Conservation (phyloP, 2,329 filamentous ascomycete species). For the Lecanosticta acicola region DNA sequence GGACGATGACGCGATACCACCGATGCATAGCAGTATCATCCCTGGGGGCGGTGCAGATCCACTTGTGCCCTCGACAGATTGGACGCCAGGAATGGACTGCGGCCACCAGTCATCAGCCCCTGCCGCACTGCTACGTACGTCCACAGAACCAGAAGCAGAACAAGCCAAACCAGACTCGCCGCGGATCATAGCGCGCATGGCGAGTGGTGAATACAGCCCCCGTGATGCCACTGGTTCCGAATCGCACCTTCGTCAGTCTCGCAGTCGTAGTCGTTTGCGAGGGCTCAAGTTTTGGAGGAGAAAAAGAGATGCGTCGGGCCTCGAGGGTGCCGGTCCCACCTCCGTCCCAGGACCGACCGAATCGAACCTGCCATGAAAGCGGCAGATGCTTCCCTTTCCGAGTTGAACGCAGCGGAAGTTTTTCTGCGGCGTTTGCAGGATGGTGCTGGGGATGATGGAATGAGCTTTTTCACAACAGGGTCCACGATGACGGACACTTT, state of each 20-base stretch:
- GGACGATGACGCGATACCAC: conserved; percentile 22
- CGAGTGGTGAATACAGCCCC: conserved; percentile 22
- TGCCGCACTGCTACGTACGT: conserved; percentile 18
- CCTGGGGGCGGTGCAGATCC: conserved; percentile 17
- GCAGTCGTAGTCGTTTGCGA: conserved; percentile 33
- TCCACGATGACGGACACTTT: too few relatives aligned
- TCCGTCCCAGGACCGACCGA: conserved; percentile 1
- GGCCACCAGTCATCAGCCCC: conserved; percentile 21
- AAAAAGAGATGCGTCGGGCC: conserved; percentile 22
- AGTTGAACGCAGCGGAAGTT: too few relatives aligned
- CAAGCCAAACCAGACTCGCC: conserved; percentile 20
- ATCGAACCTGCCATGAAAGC: conserved; percentile 4
- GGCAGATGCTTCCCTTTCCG: too few relatives aligned
- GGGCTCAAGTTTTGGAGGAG: conserved; percentile 36
- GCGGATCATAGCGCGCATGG: conserved; percentile 20
- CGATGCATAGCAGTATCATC: conserved; percentile 5
- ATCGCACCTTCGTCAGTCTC: conserved; percentile 25
- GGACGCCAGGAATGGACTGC: conserved; percentile 22
- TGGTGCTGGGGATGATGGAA: too few relatives aligned
- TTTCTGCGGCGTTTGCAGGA: too few relatives aligned
- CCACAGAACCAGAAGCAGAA: conserved; percentile 12
- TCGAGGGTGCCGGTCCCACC: conserved; percentile 1
- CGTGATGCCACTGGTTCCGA: conserved; percentile 15
- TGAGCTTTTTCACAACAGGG: too few relatives aligned
- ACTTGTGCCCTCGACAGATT: conserved; percentile 17